Conservation (phyloP, 2,329 filamentous ascomycete genomes). For the Alternaria dauci region DNA sequence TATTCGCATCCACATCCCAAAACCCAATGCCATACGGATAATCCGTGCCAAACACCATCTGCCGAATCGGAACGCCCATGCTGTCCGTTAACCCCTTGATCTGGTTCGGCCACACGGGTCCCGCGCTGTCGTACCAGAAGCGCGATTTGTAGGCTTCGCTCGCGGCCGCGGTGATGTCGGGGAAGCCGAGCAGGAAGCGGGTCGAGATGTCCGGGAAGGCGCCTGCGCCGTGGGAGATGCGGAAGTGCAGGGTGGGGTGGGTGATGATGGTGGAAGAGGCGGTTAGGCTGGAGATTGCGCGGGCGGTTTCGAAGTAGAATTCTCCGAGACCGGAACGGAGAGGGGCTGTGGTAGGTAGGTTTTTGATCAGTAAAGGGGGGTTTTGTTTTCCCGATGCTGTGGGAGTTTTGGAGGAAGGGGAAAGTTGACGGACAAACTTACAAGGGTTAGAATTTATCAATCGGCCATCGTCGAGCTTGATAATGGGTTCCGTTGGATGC, state of each 20-base stretch:
- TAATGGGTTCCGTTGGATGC: conserved; percentile 48
- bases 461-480: conserved; percentile 37
- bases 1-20: conserved; percentile 48
- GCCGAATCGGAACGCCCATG: conserved; percentile 37
- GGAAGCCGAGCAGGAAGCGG: conserved; percentile 47
- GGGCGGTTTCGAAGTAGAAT: conserved; percentile 51
- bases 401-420: too few relatives aligned
- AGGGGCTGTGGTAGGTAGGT: conserved; percentile 30
- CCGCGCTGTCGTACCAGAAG: conserved; percentile 52
- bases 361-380: too few relatives aligned
- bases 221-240: conserved; percentile 48
- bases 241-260: conserved; percentile 44
- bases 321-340: conserved; percentile 47
- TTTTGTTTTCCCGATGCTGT: too few relatives aligned
- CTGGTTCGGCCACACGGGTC: conserved; percentile 49
- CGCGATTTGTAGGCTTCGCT: conserved; percentile 41
- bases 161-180: conserved; percentile 32
- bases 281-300: conserved; percentile 46
- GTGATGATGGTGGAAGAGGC: conserved; percentile 39
- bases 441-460: conserved; percentile 43
- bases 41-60: conserved; percentile 51
- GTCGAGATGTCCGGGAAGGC: conserved; percentile 49
- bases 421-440: conserved; percentile 22
- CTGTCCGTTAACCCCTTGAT: conserved; percentile 47
- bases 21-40: conserved; percentile 51